Base-by-base conservation (phyloP, 768 basidiomycete genomes). In the Collybia sp. region DNA sequence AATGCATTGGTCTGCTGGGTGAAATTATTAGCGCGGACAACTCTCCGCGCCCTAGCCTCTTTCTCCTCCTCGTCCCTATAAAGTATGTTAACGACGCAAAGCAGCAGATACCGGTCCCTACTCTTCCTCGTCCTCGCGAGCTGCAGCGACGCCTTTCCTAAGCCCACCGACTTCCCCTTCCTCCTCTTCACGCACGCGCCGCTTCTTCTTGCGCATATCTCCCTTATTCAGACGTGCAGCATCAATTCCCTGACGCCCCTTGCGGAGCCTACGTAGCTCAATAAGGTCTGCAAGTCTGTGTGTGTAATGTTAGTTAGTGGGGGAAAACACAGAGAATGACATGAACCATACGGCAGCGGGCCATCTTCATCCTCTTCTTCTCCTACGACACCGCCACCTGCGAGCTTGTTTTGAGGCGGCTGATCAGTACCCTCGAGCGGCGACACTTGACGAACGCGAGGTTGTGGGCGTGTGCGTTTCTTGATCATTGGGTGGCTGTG, bases 1-100 rank as follows among this genome's bases (percentile, higher is more conserved):
- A 97, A 75, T 1, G 83, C 81, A 61, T 96, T 95, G 3, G 95
- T 99, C 67, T 97, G 95, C 52, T 94, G 91, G 0, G 96, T 99
- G 60, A 99, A 98, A 67, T 96, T 96, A 66, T 90, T 95, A 16
- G 81, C 71, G 34, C 92, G 73, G 2, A 94, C 85, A 5, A 84
- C 79, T 42, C 82, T 73, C 48, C 89, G 73, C 9, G 88, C 83
- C 47, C 79, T 84, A 2, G 85, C 80, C 44, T 83, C 81, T 25
- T 81, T 77, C 38, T 83, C 83, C 35, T 79, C 79, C 49, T 77
- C 72, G 33, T 86, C 82, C 1, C 80, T 84, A 47, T 20, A 12
- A 40, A 30, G 39, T 32, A 42, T 34, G 12, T 34, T 49, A 17
- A 45, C 19, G 33, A 20, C 16, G 16, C 11, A 39, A 32, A 16